Base-by-base conservation (phyloP, 169 alveolate species). In the Cryptosporidium ryanae region DNA sequence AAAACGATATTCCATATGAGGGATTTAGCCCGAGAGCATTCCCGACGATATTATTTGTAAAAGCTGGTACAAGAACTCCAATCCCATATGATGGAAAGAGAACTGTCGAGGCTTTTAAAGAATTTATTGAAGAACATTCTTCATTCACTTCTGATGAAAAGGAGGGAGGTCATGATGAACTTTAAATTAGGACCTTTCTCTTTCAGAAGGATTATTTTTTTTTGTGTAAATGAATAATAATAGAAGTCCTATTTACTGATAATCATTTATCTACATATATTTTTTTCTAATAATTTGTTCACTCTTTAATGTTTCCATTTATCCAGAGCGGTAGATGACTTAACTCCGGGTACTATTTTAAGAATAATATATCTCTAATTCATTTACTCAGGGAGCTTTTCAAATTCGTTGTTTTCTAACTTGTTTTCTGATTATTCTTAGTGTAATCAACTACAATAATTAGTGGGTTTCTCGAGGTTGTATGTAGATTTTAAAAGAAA, bases 1-100 rank as follows among this genome's bases (percentile, higher is more conserved):
- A 93, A 15, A 93, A 93, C 66, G 96, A 93, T 46, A 92, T 96
- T 15, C 95, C 95, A 7, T 90, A 82, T 55, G 90, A 89, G 59
- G 92, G 93, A 1, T 55, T 82, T 44, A 66, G 82, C 21, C 70
- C 89, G 46, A 64, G 76, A 50, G 90, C 91, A 18, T 91, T 66
- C 66, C 93, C 93, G 29, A 90, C 92, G 12, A 63, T 91, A 12
- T 82, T 81, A 57, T 91, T 89, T 32, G 90, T 91, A 25, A 67
- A 82, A 82, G 91, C 91, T 34, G 91, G 91, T 21, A 81, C 71
- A 6, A 83, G 82, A 31, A 81, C 82, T 31, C 84, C 91, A 21
- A 81, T 83, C 18, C 82, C 82, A 49, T 83, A 83, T 64, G 91
- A 83, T 12, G 91, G 91, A 27, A 76, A 76, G 31, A 76, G 87